Percentiles rank a stretch among this genome's conserved stretches.
Evolutionary conservation across 2,329 filamentous ascomycete species (phyloP).

Genomic region (Aspergillus aculeatinus): DNA sequence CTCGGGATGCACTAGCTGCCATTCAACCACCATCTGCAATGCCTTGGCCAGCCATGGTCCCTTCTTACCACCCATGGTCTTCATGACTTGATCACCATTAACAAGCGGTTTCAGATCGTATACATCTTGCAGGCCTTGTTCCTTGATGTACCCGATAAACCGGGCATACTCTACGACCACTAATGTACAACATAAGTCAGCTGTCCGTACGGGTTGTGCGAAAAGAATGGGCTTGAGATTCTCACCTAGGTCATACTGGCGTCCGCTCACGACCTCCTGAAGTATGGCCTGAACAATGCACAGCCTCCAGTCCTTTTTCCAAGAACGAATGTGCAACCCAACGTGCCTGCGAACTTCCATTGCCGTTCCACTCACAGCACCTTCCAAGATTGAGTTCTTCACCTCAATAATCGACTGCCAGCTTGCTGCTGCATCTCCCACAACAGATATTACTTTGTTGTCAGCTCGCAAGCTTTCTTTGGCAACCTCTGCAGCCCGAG

Average conservation of each 20-base stretch:
- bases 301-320: slow-evolving; percentile 42
- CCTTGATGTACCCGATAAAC: slow-evolving; percentile 54
- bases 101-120: slow-evolving; percentile 63
- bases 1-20: slow-evolving; percentile 81
- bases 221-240: not conserved
- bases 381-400: slow-evolving; percentile 47
- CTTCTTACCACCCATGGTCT: slow-evolving; percentile 63
- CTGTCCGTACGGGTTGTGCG: slow-evolving; percentile 2
- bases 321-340: slow-evolving; percentile 35
- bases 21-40: slow-evolving; percentile 75
- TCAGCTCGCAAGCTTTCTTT: slow-evolving; percentile 76
- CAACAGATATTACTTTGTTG: slow-evolving; percentile 70
- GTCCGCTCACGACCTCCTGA: slow-evolving; percentile 39
- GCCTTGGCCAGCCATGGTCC: slow-evolving; percentile 82
- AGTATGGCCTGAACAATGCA: slow-evolving; percentile 41
- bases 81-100: slow-evolving; percentile 72
- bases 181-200: slow-evolving; percentile 21
- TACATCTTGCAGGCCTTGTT: slow-evolving; percentile 50
- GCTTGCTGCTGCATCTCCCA: slow-evolving; percentile 65
- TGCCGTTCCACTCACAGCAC: slow-evolving; percentile 27
- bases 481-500: slow-evolving; percentile 63
- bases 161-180: slow-evolving; percentile 53
- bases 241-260: slow-evolving; percentile 34
- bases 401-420: slow-evolving; percentile 61
- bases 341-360: slow-evolving; percentile 39